phyloP scores from a whole-genome alignment of 202 grass and related monocot genomes.

The Bolboschoenoplectus hybrid region DNA sequence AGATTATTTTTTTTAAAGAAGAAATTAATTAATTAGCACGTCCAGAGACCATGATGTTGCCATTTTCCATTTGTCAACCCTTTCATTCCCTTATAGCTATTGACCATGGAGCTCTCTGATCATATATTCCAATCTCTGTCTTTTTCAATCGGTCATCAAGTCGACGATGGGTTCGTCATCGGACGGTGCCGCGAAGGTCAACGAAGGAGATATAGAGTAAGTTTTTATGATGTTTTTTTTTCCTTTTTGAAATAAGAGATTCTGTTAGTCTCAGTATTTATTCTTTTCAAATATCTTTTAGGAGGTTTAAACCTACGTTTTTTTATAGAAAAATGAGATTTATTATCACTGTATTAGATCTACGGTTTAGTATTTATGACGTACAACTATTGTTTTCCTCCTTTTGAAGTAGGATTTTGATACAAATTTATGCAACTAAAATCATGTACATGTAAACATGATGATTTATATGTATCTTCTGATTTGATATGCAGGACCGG shows the following conservation, averaged over 20 bases:
- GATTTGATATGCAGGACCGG: constrained; percentile 35
- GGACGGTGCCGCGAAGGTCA: neutral
- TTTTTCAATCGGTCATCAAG: neutral
- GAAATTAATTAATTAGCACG: neutral
- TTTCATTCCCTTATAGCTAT: constrained; percentile 27
- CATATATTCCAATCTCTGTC: neutral
- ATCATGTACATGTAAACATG: neutral
- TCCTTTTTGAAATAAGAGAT: too few relatives aligned
- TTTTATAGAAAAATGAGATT: too few relatives aligned
- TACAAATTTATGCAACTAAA: neutral
- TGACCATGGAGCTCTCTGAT: constrained; percentile 9
- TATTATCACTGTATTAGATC: too few relatives aligned
- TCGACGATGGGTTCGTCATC: constrained; percentile 4
- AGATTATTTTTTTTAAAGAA: neutral
- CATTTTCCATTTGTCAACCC: constrained; percentile 31
- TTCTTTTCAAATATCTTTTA: too few relatives aligned
- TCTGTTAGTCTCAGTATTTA: too few relatives aligned
- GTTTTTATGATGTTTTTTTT: neutral
- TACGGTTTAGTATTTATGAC: too few relatives aligned
- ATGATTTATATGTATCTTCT: constrained; percentile 22
- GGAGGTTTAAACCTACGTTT: too few relatives aligned
- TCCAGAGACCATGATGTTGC: constrained; percentile 32
- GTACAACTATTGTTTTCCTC: neutral
- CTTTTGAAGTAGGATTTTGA: neutral
- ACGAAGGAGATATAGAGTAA: constrained; percentile 42